A percentile compares a stretch with the other conserved stretches of the same genome.
Evolutionary conservation across 192 early-diverging fungal genomes (phyloP).

Genomic region (Dispira simplex): DNA sequence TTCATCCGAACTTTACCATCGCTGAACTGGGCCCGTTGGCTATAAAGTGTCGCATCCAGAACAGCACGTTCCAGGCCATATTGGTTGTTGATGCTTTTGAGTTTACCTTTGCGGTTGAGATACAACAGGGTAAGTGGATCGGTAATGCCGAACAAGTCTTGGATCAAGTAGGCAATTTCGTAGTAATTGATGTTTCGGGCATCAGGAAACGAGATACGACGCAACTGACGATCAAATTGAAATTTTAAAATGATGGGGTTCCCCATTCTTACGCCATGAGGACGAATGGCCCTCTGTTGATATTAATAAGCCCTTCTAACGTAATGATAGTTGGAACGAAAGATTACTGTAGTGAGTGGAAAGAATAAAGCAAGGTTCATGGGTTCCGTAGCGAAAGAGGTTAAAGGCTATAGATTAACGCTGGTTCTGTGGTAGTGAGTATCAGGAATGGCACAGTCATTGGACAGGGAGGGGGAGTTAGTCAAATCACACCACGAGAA

Average conservation of each 20-base stretch:
- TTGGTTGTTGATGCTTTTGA: slow-evolving; percentile 2
- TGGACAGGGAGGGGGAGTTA: too few species aligned
- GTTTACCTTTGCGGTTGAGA: background rate
- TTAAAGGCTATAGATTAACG: too few species aligned
- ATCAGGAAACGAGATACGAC: background rate
- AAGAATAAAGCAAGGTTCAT: too few species aligned
- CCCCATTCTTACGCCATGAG: background rate
- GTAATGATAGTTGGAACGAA: too few species aligned
- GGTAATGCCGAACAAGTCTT: slow-evolving; percentile 10
- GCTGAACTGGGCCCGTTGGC: too few species aligned
- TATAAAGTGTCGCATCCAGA: background rate
- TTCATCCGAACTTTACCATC: background rate
- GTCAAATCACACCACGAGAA: too few species aligned
- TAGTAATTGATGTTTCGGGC: slow-evolving; percentile 7
- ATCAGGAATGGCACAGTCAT: too few species aligned
- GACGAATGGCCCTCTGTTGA: too few species aligned
- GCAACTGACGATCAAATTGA: slow-evolving; percentile 3
- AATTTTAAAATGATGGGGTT: slow-evolving; percentile 6
- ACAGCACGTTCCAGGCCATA: background rate
- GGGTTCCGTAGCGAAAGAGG: too few species aligned
- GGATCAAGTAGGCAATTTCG: slow-evolving; percentile 8
- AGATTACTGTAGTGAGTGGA: too few species aligned
- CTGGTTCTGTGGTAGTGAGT: too few species aligned
- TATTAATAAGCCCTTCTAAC: too few species aligned
- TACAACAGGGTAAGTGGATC: slow-evolving; percentile 10